Base-by-base conservation (phyloP, 441 rosid genomes). In the Isatis lusitanica region DNA sequence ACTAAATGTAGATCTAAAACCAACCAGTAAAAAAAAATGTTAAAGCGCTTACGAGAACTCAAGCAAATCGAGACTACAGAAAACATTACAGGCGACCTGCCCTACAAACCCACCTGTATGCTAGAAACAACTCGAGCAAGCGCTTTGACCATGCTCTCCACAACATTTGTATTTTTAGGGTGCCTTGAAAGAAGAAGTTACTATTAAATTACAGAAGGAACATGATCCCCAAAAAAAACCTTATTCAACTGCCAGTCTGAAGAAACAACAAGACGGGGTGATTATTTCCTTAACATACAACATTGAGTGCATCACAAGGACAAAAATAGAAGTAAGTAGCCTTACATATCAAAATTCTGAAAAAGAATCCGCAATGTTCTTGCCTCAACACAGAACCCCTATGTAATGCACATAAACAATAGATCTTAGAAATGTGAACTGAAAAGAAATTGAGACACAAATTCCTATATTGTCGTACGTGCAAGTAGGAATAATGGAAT, bases 341-440 rank as follows among this genome's bases (percentile, higher is more conserved):
- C 97, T 79, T 87, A 95, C 99, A 90, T 86, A 85, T 96, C 99
- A 85, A 96, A 96, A 83, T 88, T 93, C 82, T 86, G 96, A 83
- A 96, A 96, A 78, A 96, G 97, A 79, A 82, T 79, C 66, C 83
- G 83, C 75, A 96, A 75, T 47, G 97, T 91, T 69, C 97, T 80
- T 68, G 98, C 97, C 86, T 93, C 99, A 79, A 93, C 91, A 79
- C 99, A 91, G 80, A 96, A 96, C 6, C 99, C 97, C 99, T 93
- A 86, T 73, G 75, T 84, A 74, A 68, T 70, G 68, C 68, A 74
- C 83, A 71, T 18, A 63, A 70, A 56, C 71, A 69, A 59, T 78
- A 59, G 66, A 70, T 30, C 46, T 67, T 68, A 72, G 43, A 52
- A 78, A 58, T 51, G 70, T 73, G 65, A 69, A 46, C 36, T 39